Base-by-base conservation (phyloP, 2,329 filamentous ascomycete genomes). In the Colletotrichum echinochloae region DNA sequence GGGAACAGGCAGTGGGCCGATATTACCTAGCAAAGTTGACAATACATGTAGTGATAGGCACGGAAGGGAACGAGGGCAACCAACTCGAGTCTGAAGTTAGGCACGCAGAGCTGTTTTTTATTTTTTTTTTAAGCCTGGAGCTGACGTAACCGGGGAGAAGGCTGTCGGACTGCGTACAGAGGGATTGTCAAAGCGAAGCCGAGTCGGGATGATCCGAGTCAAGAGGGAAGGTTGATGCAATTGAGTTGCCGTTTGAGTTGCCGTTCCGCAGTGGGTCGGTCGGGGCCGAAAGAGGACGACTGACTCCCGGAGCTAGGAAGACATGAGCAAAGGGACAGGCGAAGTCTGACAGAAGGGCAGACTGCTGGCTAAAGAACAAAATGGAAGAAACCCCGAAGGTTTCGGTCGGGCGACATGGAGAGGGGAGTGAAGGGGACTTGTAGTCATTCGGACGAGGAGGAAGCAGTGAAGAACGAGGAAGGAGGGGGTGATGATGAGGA, bases 231-330 rank as follows among this genome's bases (percentile, higher is more conserved):
- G n/a, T 52, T 37, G 54, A 28, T 48, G 28, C 54, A 52, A 46
- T 63, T 48, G 37, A 67, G 46, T 35, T 48, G 46, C 59, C 64
- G 65, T 64, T 63, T 48, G 37, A 67, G 46, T 35, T 48, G 46
- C 59, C 64, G 65, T 64, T 63, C 68, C 64, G 68, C 41, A 49
- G 68, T 71, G 68, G 68, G 68, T 67, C 64, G 52, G 54, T 71
- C 64, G 68, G 68, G 46, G 39, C 52, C 64, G 64, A 54, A 61
- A 54, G 20, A 52, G 44, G 26, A 62, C 59, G 59, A 30, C 26
- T 41, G 48, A 41, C 20, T 62, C 26, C 48, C 26, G 39, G 39
- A 33, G 48, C 52, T 62, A 67, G 33, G 18, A 16, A 61, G 51
- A 62, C 64, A 67, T 57, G 46, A 44, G 26, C 56, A 51, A 67